Base-by-base conservation (phyloP, 768 basidiomycete species). In the Auricularia auricula-judae region DNA sequence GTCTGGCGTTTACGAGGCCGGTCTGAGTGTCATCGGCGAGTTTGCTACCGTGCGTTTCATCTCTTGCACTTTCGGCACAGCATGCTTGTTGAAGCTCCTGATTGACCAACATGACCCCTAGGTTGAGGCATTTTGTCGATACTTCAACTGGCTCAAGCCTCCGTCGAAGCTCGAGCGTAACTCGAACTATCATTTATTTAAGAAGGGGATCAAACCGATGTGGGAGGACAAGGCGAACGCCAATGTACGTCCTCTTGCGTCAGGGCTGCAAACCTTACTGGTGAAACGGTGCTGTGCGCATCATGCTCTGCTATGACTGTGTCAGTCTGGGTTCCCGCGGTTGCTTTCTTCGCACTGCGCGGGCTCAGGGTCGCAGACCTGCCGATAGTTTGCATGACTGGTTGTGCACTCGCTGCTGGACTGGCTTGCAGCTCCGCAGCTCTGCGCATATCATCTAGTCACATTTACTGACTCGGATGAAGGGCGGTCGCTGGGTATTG, bases 141-240 rank as follows among this genome's bases (percentile, higher is more conserved):
- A 92, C 77, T 90, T 92, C 81, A 93, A 93, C 76, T 93, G 91
- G 91, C 86, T 93, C 67, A 93, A 93, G 74, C 89, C 89, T 0
- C 94, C 94, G 11, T 92, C 91, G 39, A 84, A 86, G 70, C 84
- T 96, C 39, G 90, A 93, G 70, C 86, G 86, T 70, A 93, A 92
- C 76, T 88, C 89, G 58, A 98, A 97, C 76, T 94, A 96, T 70
- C 94, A 98, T 72, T 81, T 98, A 64, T 97, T 98, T 84, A 96
- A 96, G 77, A 81, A 85, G 23, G 91, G 91, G 18, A 94, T 94
- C 79, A 92, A 93, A 72, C 92, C 92, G 14, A 96, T 97, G 94
- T 97, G 93, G 93, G 94, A 96, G 77, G 94, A 96, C 73, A 84
- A 84, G 36, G 90, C 92, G 63, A 97, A 97, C 71, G 89, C 90